These are phyloP conservation scores for Trametes cingulata DNA, from an alignment of 768 basidiomycete genomes.

Conservation along the genomic window DNA sequence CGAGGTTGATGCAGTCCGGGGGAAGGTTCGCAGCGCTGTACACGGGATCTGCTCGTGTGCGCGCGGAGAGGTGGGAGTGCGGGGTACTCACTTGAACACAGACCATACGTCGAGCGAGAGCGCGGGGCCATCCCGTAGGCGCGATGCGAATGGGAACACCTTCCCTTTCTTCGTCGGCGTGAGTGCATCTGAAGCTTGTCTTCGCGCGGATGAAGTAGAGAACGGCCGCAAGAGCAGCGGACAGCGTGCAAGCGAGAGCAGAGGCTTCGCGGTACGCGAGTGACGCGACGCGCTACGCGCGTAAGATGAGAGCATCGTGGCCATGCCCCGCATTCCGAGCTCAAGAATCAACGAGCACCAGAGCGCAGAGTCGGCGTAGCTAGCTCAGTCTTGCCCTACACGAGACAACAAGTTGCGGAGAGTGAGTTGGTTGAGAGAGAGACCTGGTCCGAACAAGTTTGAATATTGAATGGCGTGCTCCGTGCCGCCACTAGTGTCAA, in stretches of 20 bases:
- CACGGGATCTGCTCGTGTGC: background rate
- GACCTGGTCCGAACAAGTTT: too few species aligned
- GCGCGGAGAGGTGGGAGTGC: background rate
- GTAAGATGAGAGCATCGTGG: background rate
- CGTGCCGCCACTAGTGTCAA: too few species aligned
- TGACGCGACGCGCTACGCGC: background rate
- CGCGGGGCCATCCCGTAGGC: constrained; percentile 75
- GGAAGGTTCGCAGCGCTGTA: constrained; percentile 86
- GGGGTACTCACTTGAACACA: constrained; percentile 65
- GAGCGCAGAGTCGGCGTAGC: too few species aligned
- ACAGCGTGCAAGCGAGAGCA: background rate
- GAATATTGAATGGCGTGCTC: too few species aligned
- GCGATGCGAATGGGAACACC: constrained; percentile 56
- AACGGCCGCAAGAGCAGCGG: background rate
- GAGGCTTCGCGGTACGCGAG: background rate
- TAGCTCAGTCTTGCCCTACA: too few species aligned
- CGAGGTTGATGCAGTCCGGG: constrained; percentile 89
- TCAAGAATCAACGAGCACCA: too few species aligned
- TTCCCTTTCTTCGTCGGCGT: background rate
- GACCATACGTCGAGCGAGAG: constrained; percentile 86
- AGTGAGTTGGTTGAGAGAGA: too few species aligned
- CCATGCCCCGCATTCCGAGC: too few species aligned
- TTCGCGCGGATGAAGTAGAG: background rate
- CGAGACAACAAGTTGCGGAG: too few species aligned
- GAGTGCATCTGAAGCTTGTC: background rate